A percentile compares a stretch with the other conserved stretches of the same genome.
These are phyloP conservation scores for Fusarium oligoseptatum DNA, from an alignment of 2,329 filamentous ascomycete species.

Conservation along the genomic window DNA sequence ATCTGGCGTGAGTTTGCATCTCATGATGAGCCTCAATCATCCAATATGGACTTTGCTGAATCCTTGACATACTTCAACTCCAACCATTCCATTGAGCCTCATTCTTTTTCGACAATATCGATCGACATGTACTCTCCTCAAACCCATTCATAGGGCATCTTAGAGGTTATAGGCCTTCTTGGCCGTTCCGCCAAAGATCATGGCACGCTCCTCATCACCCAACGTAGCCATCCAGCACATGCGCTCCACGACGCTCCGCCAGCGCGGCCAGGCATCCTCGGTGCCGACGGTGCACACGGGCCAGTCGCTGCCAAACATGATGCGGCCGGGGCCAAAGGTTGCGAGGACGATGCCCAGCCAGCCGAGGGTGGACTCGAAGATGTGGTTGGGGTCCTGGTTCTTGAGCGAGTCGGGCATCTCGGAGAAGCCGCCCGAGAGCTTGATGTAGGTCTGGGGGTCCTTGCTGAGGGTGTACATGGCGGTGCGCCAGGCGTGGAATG, in stretches of 20 bases:
- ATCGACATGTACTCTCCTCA: neutral
- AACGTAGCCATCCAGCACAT: conserved; percentile 75
- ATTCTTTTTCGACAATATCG: neutral
- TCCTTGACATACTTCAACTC: neutral
- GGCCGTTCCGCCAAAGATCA: conserved; percentile 81
- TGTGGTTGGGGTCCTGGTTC: conserved; percentile 62
- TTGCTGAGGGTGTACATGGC: conserved; percentile 77
- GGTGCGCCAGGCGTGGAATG: conserved; percentile 77
- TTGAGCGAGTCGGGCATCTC: conserved; percentile 76
- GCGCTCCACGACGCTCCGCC: conserved; percentile 78
- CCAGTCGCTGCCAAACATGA: conserved; percentile 97
- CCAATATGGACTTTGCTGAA: neutral
- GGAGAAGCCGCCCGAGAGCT: conserved; percentile 88
- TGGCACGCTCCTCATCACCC: conserved; percentile 70
- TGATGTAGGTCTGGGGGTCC: conserved; percentile 81
- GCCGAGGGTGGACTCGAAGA: conserved; percentile 74
- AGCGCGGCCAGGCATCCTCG: conserved; percentile 78
- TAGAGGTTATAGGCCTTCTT: conserved; percentile 75
- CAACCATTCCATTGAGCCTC: neutral
- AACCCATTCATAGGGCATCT: conserved; percentile 1
- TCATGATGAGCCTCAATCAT: conserved; percentile 1
- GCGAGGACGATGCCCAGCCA: conserved; percentile 81
- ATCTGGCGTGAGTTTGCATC: conserved; percentile 5
- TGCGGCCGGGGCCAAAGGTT: conserved; percentile 76
- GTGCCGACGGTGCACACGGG: conserved; percentile 82